Evolutionary conservation across 1,284 basidiomycete genomes (phyloP).

Genomic region (Marasmius oreades): DNA sequence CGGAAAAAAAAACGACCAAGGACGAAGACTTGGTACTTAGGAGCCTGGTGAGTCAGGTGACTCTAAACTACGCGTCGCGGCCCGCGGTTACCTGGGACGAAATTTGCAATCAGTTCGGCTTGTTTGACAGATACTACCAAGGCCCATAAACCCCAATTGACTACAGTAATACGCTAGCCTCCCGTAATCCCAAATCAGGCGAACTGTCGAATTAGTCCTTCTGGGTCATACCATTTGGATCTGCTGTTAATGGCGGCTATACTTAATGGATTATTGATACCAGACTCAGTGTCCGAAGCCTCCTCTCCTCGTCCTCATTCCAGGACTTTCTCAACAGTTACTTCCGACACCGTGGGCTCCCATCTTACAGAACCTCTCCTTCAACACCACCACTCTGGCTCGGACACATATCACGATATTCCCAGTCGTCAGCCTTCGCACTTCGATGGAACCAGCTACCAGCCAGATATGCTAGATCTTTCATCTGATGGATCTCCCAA

Average conservation of each 20-base stretch:
- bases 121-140: too few species aligned
- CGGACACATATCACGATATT: conserved; percentile 40
- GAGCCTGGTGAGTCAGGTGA: too few species aligned
- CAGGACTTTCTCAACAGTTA: conserved; percentile 46
- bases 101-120: too few species aligned
- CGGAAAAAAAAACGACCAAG: too few species aligned
- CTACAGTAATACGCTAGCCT: background rate
- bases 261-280: conserved; percentile 47
- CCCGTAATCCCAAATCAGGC: background rate
- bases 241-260: conserved; percentile 44
- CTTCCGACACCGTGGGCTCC: conserved; percentile 43
- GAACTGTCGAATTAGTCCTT: conserved; percentile 1
- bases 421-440: conserved; percentile 38
- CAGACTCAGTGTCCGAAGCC: conserved; percentile 30
- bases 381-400: conserved; percentile 20
- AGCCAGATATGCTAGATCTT: conserved; percentile 32
- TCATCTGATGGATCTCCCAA: conserved; percentile 41
- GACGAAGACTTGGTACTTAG: too few species aligned
- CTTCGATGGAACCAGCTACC: conserved; percentile 20
- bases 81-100: too few species aligned
- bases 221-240: background rate
- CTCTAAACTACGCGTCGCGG: too few species aligned
- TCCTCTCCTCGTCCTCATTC: conserved; percentile 28
- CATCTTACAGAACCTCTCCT: conserved; percentile 50
- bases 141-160: background rate